Evolutionary conservation across 2,329 filamentous ascomycete genomes (phyloP), one percentile per base, ranked within the genome.

Genomic region (Proliferodiscus dingleyae): DNA sequence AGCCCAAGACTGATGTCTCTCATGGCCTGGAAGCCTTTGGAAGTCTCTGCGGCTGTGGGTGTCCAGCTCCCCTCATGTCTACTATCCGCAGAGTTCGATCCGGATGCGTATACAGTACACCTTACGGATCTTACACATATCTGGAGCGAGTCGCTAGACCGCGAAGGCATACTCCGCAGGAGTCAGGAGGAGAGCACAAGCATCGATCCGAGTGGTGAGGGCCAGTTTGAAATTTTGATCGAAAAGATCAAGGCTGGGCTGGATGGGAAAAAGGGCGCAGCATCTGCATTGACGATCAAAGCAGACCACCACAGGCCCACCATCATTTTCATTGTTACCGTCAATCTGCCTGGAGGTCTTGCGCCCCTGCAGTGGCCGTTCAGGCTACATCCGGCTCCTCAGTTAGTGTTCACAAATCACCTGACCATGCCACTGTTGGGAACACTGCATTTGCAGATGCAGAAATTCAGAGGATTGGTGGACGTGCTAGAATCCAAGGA

Each of bases 121-220:
- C 61, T 91, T 30, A 88, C 85, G 2, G 87, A 91, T 61, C 71
- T 89, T 48, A 81, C 77, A 60, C 77, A 81, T 53, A 69, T 89
- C n/a, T 93, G 87, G 87, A 67, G 70, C 21, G 86, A 90, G 65
- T 71, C 64, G 7, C 66, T 89, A 18, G 74, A 80, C 45, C 70
- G 78, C 18, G 71, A 70, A n/a, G 72, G 70, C 9, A 84, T 91
- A 46, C 73, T 81, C 45, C 68, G 72, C 48, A 77, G 84, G 48
- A 83, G 80, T 23, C 71, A 78, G 45, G 67, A 75, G 19, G 74
- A 83, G 54, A 74, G 80, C 55, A 86, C 83, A 13, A 81, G 77
- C 50, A 89, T 91, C 50, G 85, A 91, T 60, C 81, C 87, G 53
- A 64, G 59, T 13, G 82, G 83, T 49, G 69, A 72, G 0, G 76